Evolutionary conservation across 371 early-diverging fungal species (phyloP).

Genomic region (Ordospora pajunii): DNA sequence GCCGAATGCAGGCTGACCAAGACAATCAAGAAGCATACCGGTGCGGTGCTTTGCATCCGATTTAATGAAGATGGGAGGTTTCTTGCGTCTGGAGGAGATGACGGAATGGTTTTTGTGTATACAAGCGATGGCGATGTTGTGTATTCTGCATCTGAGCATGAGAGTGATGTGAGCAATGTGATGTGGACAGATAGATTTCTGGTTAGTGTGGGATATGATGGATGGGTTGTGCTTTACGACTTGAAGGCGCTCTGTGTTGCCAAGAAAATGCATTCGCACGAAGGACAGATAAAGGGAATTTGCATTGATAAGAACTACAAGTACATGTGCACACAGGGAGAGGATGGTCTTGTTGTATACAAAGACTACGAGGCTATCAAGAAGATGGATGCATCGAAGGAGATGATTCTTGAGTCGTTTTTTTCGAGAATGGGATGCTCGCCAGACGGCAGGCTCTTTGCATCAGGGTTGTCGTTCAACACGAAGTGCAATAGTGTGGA

Average conservation of each 20-base stretch:
- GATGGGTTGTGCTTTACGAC: slow-evolving; percentile 47
- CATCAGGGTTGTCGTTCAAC: slow-evolving; percentile 55
- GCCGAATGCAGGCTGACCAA: not conserved
- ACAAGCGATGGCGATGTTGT: slow-evolving; percentile 23
- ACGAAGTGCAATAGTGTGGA: slow-evolving; percentile 48
- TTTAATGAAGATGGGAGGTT: slow-evolving; percentile 40
- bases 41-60: slow-evolving; percentile 53
- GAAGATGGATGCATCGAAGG: slow-evolving; percentile 35
- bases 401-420: slow-evolving; percentile 54
- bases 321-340: slow-evolving; percentile 49
- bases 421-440: slow-evolving; percentile 55
- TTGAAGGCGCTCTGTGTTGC: not conserved
- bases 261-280: slow-evolving; percentile 35
- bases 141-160: slow-evolving; percentile 30
- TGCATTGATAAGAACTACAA: slow-evolving; percentile 19
- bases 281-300: slow-evolving; percentile 51
- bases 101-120: slow-evolving; percentile 52
- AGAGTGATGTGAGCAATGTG: slow-evolving; percentile 48
- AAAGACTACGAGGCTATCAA: slow-evolving; percentile 13
- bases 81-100: slow-evolving; percentile 56
- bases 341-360: slow-evolving; percentile 51
- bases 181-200: slow-evolving; percentile 44
- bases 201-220: slow-evolving; percentile 55
- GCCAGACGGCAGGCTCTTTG: slow-evolving; percentile 54
- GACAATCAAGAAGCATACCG: slow-evolving; percentile 49